phyloP scores from a whole-genome alignment of 306 rosid species.

The Sesbania bispinosa region DNA sequence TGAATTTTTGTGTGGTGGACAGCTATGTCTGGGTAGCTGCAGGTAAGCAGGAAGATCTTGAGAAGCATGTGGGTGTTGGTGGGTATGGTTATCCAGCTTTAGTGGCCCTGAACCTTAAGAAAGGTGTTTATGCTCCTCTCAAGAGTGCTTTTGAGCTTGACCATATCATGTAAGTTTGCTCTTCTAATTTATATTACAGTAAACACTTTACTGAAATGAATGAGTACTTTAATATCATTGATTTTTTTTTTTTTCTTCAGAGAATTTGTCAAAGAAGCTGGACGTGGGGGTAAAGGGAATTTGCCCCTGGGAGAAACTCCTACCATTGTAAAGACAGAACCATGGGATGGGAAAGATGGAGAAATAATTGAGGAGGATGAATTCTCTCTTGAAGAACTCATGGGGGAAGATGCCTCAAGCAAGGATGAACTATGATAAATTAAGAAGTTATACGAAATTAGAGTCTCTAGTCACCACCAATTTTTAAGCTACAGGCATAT shows the following conservation, averaged over 20 bases:
- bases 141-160: slow-evolving; percentile 94
- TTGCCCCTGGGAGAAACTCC: slow-evolving; percentile 70
- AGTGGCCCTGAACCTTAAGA: slow-evolving; percentile 86
- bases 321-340: slow-evolving; percentile 56
- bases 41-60: slow-evolving; percentile 88
- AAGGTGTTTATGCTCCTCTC: slow-evolving; percentile 89
- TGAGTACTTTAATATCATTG: background rate
- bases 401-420: slow-evolving; percentile 68
- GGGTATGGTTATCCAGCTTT: slow-evolving; percentile 99
- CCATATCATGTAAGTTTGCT: slow-evolving; percentile 63
- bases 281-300: slow-evolving; percentile 91
- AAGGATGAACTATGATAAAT: slow-evolving; percentile 61
- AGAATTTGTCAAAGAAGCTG: slow-evolving; percentile 86
- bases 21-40: slow-evolving; percentile 96
- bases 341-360: slow-evolving; percentile 98
- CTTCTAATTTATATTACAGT: background rate
- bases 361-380: slow-evolving; percentile 90
- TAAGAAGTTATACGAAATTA: background rate
- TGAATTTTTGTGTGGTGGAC: slow-evolving; percentile 18
- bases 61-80: slow-evolving; percentile 87
- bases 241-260: slow-evolving; percentile 45
- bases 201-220: slow-evolving; percentile 4
- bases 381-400: slow-evolving; percentile 93
- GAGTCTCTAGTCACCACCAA: slow-evolving; percentile 17
- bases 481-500: slow-evolving; percentile 19